Evolutionary conservation across 2,329 filamentous ascomycete species (phyloP).

Genomic region (Fusarium fracticaudum): DNA sequence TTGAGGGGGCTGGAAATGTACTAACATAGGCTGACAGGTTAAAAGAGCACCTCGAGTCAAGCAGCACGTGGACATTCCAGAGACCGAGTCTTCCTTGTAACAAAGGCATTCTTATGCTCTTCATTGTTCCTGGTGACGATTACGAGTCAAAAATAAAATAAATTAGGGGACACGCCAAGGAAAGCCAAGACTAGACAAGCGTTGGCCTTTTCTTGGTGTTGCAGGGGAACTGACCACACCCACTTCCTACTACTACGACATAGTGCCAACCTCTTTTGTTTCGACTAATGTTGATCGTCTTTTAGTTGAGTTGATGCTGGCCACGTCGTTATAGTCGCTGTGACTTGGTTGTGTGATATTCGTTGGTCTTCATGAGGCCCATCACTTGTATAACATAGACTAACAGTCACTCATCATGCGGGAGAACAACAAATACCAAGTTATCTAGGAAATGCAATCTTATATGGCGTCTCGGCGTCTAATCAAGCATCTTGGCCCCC

Average conservation of each 20-base stretch:
- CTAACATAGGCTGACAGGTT: background rate
- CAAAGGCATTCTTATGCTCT: slow-evolving; percentile 11
- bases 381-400: background rate
- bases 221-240: background rate
- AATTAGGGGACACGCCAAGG: slow-evolving; percentile 29
- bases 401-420: background rate
- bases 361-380: background rate
- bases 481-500: slow-evolving; percentile 30
- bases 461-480: slow-evolving; percentile 13
- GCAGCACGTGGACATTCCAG: slow-evolving; percentile 23
- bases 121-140: background rate
- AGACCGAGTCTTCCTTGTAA: background rate
- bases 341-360: background rate
- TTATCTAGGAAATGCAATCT: background rate
- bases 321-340: slow-evolving; percentile 2
- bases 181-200: slow-evolving; percentile 31
- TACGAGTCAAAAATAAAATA: background rate
- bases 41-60: background rate
- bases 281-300: background rate
- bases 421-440: background rate
- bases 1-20: background rate
- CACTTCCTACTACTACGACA: background rate
- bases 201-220: slow-evolving; percentile 21
- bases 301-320: background rate
- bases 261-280: slow-evolving; percentile 13